phyloP scores from a whole-genome alignment of 1,284 basidiomycete genomes.

The Cryptococcus sp. region DNA sequence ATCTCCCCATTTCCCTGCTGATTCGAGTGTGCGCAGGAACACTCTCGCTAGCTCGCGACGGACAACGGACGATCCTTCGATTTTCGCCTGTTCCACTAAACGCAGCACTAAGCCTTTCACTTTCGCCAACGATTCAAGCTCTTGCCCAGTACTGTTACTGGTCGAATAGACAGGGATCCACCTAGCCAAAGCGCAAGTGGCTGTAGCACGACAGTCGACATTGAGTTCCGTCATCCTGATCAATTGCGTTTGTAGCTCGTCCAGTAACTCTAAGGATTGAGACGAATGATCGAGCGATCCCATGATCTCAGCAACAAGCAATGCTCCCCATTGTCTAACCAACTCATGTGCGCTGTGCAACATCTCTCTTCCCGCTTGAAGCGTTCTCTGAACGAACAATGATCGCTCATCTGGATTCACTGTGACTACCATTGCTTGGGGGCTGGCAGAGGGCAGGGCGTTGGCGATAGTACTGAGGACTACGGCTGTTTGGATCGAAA shows the following conservation, averaged over 20 bases:
- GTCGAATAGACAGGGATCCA: constrained; percentile 15
- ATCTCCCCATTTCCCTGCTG: constrained; percentile 20
- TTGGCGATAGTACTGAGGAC: constrained; percentile 35
- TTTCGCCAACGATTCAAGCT: not conserved
- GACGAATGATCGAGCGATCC: constrained; percentile 2
- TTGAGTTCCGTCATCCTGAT: constrained; percentile 13
- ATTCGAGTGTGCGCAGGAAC: constrained; percentile 17
- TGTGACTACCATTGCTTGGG: too few species aligned
- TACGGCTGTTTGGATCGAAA: constrained; percentile 30
- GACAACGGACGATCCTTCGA: constrained; percentile 35
- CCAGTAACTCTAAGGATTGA: not conserved
- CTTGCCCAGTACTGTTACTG: not conserved
- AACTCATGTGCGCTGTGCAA: constrained; percentile 17
- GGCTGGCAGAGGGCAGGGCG: not conserved
- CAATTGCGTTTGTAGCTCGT: constrained; percentile 13
- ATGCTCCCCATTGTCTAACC: constrained; percentile 40
- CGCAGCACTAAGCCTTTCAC: constrained; percentile 10
- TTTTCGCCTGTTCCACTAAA: constrained; percentile 14
- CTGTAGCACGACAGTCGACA: constrained; percentile 37
- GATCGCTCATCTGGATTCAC: constrained; percentile 21
- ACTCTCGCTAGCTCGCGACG: constrained; percentile 32
- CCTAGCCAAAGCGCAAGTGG: constrained; percentile 30
- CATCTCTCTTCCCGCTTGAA: constrained; percentile 27
- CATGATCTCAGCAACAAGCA: constrained; percentile 31
- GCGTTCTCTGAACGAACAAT: constrained; percentile 21